Evolutionary conservation across 805 yeast species (phyloP).

Genomic region (Cyberlindnera lachancei): DNA sequence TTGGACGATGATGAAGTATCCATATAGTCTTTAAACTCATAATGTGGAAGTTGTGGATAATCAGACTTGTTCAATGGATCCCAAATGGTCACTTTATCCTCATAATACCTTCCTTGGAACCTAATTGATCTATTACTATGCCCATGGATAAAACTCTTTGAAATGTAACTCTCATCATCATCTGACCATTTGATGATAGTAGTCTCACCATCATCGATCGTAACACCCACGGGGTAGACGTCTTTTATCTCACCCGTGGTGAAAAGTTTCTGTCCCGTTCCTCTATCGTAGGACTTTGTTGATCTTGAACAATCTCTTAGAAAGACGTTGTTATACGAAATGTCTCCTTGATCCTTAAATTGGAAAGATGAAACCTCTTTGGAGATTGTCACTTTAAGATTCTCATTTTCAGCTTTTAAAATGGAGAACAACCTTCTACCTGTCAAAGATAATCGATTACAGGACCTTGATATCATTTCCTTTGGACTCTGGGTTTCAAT

Average conservation of each 20-base stretch:
- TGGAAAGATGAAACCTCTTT: constrained; percentile 6
- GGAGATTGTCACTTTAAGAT: constrained; percentile 2
- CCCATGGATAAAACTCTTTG: constrained; percentile 38
- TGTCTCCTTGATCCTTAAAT: constrained; percentile 8
- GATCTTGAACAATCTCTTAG: constrained; percentile 58
- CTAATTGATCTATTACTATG: constrained; percentile 30
- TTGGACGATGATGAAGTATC: constrained; percentile 5
- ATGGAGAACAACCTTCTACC: too few relatives aligned
- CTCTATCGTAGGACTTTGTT: constrained; percentile 41
- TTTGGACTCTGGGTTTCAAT: too few relatives aligned
- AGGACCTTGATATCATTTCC: too few relatives aligned
- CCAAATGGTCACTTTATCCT: constrained; percentile 41
- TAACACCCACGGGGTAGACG: constrained; percentile 28
- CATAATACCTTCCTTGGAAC: constrained; percentile 27
- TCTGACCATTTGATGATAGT: constrained; percentile 43
- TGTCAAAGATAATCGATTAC: too few relatives aligned
- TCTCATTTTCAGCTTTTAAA: too few relatives aligned
- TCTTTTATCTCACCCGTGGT: constrained; percentile 45
- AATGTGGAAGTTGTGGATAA: constrained; percentile 10
- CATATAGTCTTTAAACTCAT: constrained; percentile 12
- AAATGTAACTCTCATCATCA: constrained; percentile 36
- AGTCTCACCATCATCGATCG: constrained; percentile 24
- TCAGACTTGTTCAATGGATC: constrained; percentile 16
- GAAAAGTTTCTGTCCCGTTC: constrained; percentile 54
- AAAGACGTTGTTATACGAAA: constrained; percentile 38